These are phyloP conservation scores for Thymus quinquecostatus DNA, from an alignment of 257 asterid genomes.

Conservation along the genomic window DNA sequence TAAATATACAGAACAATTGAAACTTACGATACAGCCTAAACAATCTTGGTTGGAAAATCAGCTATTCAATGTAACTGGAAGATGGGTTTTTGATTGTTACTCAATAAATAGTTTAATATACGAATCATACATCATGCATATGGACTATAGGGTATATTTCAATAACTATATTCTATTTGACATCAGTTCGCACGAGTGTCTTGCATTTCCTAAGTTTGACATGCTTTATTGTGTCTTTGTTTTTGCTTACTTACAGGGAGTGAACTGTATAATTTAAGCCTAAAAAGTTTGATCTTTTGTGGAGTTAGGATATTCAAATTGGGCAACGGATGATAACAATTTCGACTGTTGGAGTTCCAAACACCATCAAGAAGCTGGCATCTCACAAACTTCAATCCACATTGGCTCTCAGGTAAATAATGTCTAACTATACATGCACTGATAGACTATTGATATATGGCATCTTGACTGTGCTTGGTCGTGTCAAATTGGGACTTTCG, in stretches of 20 bases:
- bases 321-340: constrained; percentile 99
- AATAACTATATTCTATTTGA: background rate
- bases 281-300: constrained; percentile 20
- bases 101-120: background rate
- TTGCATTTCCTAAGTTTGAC: background rate
- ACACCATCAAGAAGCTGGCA: constrained; percentile 84
- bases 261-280: constrained; percentile 6
- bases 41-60: background rate
- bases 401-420: constrained; percentile 78
- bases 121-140: background rate
- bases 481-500: constrained; percentile 3
- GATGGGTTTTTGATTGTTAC: background rate
- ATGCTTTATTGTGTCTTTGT: background rate
- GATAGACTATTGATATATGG: background rate
- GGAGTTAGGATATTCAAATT: constrained; percentile 76
- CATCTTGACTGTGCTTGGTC: background rate
- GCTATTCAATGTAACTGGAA: background rate
- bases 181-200: background rate
- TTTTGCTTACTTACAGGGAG: constrained; percentile 4
- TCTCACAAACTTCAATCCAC: constrained; percentile 95
- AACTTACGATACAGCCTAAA: background rate
- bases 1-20: background rate
- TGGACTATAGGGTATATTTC: background rate
- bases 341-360: constrained; percentile 96
- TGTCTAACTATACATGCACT: constrained; percentile 4